Evolutionary conservation across 768 basidiomycete genomes (phyloP), one percentile per base, ranked within the genome.

Genomic region (Galerina marginata): DNA sequence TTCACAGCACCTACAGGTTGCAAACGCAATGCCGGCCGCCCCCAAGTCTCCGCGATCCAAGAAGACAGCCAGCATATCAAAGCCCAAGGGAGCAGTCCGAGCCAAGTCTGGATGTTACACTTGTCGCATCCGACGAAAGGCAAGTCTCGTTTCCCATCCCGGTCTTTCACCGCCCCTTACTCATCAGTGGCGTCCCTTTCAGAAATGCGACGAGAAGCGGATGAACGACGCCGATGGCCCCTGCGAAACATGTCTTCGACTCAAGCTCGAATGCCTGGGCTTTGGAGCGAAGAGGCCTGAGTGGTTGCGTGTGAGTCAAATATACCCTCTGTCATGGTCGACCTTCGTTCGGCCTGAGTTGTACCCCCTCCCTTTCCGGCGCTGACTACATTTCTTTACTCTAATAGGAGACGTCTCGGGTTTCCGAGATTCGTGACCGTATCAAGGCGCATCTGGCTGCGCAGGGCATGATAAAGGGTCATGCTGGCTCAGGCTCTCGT

Each of bases 51-150:
- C 81, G 53, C 70, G 73, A 38, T 39, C 60, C 20, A 79, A 80
- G 74, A 83, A 79, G 65, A 57, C 71, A 72, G 53, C 16, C 29
- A 84, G 84, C 67, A 79, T 83, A 71, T 82, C 87, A 63, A 92
- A 92, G 73, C 81, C 86, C 62, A 93, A 92, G 81, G 91, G 89
- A 72, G 88, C 90, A 56, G 85, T 89, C 29, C 88, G 92, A 71
- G 92, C 91, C 56, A 93, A 93, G 83, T 90, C 90, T 54, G 92
- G 92, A 65, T 94, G 92, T 73, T 93, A 92, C 77, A 93, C 92
- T 58, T 93, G 92, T 79, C 84, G 92, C 69, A 91, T 93, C 42
- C 85, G 92, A 65, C 83, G 92, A 68, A 93, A 93, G 90, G 92
- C 91, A 51, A 43, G 74, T 73, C n/a, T 37, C 44, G 25, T 60